Evolutionary conservation across 1,284 basidiomycete genomes (phyloP).

Genomic region (Tilletia indica): DNA sequence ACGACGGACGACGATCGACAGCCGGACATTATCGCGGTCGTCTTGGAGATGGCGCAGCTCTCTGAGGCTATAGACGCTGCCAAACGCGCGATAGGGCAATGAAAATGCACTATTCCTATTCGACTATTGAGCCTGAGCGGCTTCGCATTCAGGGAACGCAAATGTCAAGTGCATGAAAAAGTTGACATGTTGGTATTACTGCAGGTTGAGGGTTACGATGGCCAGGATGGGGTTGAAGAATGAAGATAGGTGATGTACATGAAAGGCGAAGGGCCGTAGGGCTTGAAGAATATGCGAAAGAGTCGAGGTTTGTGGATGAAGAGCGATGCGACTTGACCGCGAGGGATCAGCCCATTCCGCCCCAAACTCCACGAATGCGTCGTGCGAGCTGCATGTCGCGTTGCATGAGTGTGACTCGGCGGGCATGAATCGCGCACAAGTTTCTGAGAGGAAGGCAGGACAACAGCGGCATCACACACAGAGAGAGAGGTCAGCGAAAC

Average conservation of each 20-base stretch:
- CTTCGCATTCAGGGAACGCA: no score
- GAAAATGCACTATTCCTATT: no score
- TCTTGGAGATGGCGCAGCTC: no score
- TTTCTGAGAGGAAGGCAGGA: conserved; percentile 32
- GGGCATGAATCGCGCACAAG: conserved; percentile 44
- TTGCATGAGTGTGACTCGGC: conserved; percentile 55
- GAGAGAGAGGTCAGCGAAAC: background rate
- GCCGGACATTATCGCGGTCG: no score
- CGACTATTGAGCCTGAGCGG: no score
- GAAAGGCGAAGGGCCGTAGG: background rate
- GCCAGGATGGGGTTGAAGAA: background rate
- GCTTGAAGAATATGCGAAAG: background rate
- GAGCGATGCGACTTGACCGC: background rate
- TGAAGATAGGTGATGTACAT: background rate
- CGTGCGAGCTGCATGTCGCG: conserved; percentile 54
- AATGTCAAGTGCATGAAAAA: no score
- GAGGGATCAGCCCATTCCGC: conserved; percentile 44
- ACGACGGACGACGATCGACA: no score
- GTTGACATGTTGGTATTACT: no score
- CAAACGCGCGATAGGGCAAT: no score
- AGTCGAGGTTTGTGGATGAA: no score
- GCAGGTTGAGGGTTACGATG: background rate
- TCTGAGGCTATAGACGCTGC: no score
- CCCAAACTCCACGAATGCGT: conserved; percentile 53
- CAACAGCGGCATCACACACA: background rate